Percentiles rank a stretch among this genome's conserved stretches.
Conservation (phyloP, 2,329 filamentous ascomycete species). For the Venturiaceae sp. region DNA sequence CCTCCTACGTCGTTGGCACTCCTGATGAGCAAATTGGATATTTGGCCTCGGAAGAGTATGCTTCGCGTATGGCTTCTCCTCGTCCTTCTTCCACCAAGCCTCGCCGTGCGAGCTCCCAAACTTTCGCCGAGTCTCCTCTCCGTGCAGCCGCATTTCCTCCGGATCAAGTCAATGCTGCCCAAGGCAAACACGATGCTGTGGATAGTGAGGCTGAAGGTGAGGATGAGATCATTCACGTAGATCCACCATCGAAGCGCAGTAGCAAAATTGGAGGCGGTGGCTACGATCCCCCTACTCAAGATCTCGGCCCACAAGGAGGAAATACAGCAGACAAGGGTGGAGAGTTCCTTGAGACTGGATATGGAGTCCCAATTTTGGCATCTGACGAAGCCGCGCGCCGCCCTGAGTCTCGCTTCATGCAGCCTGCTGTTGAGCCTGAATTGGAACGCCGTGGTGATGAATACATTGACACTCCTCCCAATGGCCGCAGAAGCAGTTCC, state of each 20-base stretch:
- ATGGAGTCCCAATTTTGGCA: slow-evolving; percentile 67
- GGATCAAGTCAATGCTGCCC: slow-evolving; percentile 24
- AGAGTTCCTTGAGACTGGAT: slow-evolving; percentile 47
- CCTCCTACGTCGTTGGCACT: slow-evolving; percentile 44
- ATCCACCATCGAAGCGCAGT: slow-evolving; percentile 43
- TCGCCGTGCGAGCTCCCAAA: slow-evolving; percentile 35
- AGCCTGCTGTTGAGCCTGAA: slow-evolving; percentile 73
- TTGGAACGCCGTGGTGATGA: slow-evolving; percentile 44
- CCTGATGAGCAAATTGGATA: slow-evolving; percentile 89
- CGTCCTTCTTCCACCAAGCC: slow-evolving; percentile 33
- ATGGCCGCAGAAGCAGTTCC: neutral
- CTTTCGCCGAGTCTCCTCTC: slow-evolving; percentile 39
- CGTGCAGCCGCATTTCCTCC: slow-evolving; percentile 40
- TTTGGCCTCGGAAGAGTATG: slow-evolving; percentile 75
- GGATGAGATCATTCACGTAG: slow-evolving; percentile 65
- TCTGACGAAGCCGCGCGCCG: slow-evolving; percentile 77
- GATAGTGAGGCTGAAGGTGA: slow-evolving; percentile 39
- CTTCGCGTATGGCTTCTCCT: slow-evolving; percentile 65
- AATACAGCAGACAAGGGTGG: slow-evolving; percentile 36
- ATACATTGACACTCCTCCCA: slow-evolving; percentile 17
- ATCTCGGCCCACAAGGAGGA: slow-evolving; percentile 36
- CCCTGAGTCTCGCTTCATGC: slow-evolving; percentile 55
- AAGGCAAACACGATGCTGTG: slow-evolving; percentile 19
- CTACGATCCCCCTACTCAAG: slow-evolving; percentile 42
- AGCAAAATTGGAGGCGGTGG: slow-evolving; percentile 38